phyloP scores from a whole-genome alignment of 2,329 filamentous ascomycete species.

The Aspergillus ruber region DNA sequence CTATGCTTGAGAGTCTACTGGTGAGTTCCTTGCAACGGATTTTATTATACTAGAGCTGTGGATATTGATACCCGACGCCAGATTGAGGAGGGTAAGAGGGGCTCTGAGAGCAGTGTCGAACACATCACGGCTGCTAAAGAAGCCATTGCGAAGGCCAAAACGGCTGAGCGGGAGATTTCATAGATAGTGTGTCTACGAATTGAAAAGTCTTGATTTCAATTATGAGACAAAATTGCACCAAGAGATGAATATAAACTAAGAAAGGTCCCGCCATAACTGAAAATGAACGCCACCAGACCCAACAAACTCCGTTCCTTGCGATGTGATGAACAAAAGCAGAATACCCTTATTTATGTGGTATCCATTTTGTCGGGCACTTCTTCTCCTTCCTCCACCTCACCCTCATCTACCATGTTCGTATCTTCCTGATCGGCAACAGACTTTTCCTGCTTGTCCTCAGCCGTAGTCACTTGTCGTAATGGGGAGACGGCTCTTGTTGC shows the following conservation, averaged over 20 bases:
- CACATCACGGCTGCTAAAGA: conserved; percentile 38
- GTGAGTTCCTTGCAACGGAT: conserved; percentile 45
- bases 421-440: conserved; percentile 46
- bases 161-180: conserved; percentile 33
- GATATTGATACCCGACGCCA: conserved; percentile 10
- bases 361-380: conserved; percentile 62
- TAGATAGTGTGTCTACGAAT: conserved; percentile 13
- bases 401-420: conserved; percentile 53
- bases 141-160: conserved; percentile 35
- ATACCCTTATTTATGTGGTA: conserved; percentile 37
- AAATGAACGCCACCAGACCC: conserved; percentile 15
- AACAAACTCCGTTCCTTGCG: conserved; percentile 23
- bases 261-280: conserved; percentile 5
- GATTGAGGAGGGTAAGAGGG: conserved; percentile 36
- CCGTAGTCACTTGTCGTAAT: conserved; percentile 29
- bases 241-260: conserved; percentile 15
- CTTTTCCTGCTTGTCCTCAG: conserved; percentile 31
- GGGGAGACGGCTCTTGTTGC: conserved; percentile 30
- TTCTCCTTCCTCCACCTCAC: conserved; percentile 42
- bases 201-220: background rate
- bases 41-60: background rate
- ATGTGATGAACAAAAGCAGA: conserved; percentile 12
- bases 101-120: conserved; percentile 32
- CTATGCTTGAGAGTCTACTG: conserved; percentile 69
- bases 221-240: background rate